Conservation (phyloP, 345 rosid genomes). For the Camelina hispida region DNA sequence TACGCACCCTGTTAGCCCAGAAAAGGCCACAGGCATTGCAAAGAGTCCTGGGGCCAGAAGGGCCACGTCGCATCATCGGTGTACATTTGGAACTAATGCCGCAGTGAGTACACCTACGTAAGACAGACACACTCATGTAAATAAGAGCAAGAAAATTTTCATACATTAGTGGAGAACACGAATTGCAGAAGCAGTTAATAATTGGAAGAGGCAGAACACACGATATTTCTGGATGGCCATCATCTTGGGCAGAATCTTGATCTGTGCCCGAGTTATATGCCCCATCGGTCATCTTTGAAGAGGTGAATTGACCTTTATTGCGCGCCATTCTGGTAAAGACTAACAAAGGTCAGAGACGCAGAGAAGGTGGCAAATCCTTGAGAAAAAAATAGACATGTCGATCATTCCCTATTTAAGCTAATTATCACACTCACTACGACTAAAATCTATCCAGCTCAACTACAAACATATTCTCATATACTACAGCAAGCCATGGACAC, state of each 20-base stretch:
- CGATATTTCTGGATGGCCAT: slow-evolving; percentile 65
- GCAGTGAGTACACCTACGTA: slow-evolving; percentile 84
- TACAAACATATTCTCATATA: slow-evolving; percentile 2
- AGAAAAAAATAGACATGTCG: too few species aligned
- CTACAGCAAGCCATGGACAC: neutral
- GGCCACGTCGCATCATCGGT: slow-evolving; percentile 99
- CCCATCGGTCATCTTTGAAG: slow-evolving; percentile 70
- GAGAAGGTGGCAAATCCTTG: slow-evolving; percentile 8
- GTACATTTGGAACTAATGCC: slow-evolving; percentile 83
- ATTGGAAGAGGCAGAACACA: slow-evolving; percentile 52
- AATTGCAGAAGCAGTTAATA: slow-evolving; percentile 27
- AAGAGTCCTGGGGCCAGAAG: slow-evolving; percentile 92
- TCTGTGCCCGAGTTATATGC: slow-evolving; percentile 56
- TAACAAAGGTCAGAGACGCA: slow-evolving; percentile 9
- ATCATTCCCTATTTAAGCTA: too few species aligned
- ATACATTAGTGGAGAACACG: neutral
- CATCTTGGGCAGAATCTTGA: slow-evolving; percentile 80
- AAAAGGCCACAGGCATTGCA: slow-evolving; percentile 99
- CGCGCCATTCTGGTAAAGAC: slow-evolving; percentile 82
- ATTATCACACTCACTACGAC: too few species aligned
- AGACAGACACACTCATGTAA: slow-evolving; percentile 1
- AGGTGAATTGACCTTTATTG: slow-evolving; percentile 96
- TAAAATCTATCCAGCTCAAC: too few species aligned
- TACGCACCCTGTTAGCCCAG: slow-evolving; percentile 88
- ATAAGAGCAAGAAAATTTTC: neutral